Percentiles rank a stretch among this genome's conserved stretches.
phyloP scores from a whole-genome alignment of 176 grass and related monocot genomes.

The Triticum timopheevii region DNA sequence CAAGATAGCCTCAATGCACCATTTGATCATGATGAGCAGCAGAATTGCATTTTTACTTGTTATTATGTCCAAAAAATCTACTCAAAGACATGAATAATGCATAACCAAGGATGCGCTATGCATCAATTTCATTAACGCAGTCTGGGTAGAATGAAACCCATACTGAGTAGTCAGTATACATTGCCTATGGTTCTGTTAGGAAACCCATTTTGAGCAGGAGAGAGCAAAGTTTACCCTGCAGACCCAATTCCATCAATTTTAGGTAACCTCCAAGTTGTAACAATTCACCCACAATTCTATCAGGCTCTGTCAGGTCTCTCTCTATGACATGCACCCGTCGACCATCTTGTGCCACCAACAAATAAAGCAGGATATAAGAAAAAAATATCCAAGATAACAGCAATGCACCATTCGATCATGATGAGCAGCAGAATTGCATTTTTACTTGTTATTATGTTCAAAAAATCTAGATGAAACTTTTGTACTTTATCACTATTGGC shows the following conservation, averaged over 20 bases:
- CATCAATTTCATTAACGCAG: conserved; percentile 92
- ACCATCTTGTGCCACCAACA: conserved; percentile 61
- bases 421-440: neutral
- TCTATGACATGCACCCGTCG: conserved; percentile 86
- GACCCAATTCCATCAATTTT: conserved; percentile 83
- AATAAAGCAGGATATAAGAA: conserved; percentile 30
- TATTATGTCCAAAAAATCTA: no score
- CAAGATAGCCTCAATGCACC: no score
- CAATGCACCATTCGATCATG: neutral
- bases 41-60: no score
- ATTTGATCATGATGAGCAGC: no score
- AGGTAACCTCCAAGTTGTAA: conserved; percentile 93
- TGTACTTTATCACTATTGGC: neutral
- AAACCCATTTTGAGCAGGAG: neutral
- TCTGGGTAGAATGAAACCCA: conserved; percentile 43
- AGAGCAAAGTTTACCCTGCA: conserved; percentile 55
- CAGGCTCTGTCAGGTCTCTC: conserved; percentile 92
- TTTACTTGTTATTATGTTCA: neutral
- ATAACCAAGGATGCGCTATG: conserved; percentile 83
- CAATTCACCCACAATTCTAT: conserved; percentile 95
- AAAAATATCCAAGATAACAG: neutral
- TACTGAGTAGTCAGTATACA: neutral
- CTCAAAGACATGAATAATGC: conserved; percentile 53
- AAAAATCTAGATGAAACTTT: neutral
- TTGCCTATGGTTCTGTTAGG: neutral